Conservation (phyloP, 2,329 filamentous ascomycete genomes). For the Fusarium heterosporum region DNA sequence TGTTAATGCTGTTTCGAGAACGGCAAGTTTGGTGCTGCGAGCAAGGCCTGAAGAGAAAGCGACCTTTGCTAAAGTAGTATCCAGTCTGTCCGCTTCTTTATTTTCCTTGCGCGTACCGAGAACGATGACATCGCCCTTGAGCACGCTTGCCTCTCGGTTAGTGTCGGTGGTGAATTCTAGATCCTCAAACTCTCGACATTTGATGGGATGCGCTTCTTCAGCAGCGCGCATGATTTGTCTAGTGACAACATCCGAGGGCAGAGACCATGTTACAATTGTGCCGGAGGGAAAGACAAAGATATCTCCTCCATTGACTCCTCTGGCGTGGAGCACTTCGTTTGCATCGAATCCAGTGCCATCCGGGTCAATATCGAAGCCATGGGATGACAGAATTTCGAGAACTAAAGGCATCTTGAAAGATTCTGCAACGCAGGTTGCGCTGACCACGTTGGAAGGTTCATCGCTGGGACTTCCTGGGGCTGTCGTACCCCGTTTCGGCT, state of each 20-base stretch:
- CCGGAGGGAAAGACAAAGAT: slow-evolving; percentile 97
- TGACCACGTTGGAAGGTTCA: slow-evolving; percentile 61
- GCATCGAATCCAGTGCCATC: slow-evolving; percentile 70
- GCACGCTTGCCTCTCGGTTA: slow-evolving; percentile 76
- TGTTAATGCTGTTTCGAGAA: slow-evolving; percentile 84
- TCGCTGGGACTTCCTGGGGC: slow-evolving; percentile 44
- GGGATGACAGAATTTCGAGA: slow-evolving; percentile 65
- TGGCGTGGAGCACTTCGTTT: slow-evolving; percentile 72
- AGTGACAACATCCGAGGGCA: slow-evolving; percentile 81
- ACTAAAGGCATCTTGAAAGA: slow-evolving; percentile 73
- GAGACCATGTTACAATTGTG: slow-evolving; percentile 91
- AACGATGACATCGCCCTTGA: slow-evolving; percentile 89
- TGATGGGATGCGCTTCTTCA: slow-evolving; percentile 75
- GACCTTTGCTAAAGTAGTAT: slow-evolving; percentile 86
- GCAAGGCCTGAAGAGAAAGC: slow-evolving; percentile 96
- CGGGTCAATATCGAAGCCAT: slow-evolving; percentile 72
- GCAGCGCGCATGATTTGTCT: slow-evolving; percentile 81
- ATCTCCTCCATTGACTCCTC: slow-evolving; percentile 76
- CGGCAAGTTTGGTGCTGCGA: slow-evolving; percentile 91
- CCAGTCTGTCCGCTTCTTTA: slow-evolving; percentile 59
- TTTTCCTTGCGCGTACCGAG: slow-evolving; percentile 78
- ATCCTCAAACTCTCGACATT: slow-evolving; percentile 85
- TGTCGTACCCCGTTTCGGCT: slow-evolving; percentile 54
- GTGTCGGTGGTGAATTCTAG: slow-evolving; percentile 87
- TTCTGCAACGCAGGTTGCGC: slow-evolving; percentile 72